Evolutionary conservation across 2,329 filamentous ascomycete genomes (phyloP).

Genomic region (Beauveria rudraprayagi): DNA sequence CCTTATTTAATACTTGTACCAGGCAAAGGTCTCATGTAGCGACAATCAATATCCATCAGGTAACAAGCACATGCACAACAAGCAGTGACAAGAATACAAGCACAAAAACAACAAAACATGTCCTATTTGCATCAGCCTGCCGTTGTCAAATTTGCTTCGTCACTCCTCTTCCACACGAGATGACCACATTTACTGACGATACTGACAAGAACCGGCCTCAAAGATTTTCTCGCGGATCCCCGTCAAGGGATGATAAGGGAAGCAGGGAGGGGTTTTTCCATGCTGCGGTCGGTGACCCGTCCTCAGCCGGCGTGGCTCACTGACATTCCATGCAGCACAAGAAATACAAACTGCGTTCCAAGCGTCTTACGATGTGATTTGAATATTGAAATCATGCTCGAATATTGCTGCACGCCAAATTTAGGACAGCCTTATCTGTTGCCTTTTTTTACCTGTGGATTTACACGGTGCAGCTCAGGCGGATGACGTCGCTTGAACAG

Average conservation of each 20-base stretch:
- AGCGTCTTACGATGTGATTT: background rate
- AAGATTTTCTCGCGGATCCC: background rate
- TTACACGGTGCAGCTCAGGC: too few relatives aligned
- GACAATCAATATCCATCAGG: background rate
- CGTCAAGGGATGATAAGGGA: background rate
- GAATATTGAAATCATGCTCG: background rate
- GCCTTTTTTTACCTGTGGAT: background rate
- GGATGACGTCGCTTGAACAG: background rate
- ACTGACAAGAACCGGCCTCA: background rate
- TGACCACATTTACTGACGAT: background rate
- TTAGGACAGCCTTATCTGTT: too few relatives aligned
- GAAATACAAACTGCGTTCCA: background rate
- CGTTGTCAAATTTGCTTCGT: too few relatives aligned
- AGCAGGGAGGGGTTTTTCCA: too few relatives aligned
- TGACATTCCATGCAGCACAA: background rate
- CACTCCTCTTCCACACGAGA: too few relatives aligned
- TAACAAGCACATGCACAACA: background rate
- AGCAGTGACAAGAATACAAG: background rate
- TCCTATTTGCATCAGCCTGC: too few relatives aligned
- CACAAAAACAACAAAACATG: background rate
- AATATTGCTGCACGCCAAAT: background rate
- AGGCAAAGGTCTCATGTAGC: slow-evolving; percentile 3
- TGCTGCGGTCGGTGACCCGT: too few relatives aligned
- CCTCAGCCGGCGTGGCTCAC: background rate
- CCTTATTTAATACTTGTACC: slow-evolving; percentile 13